phyloP scores from a whole-genome alignment of 2,329 filamentous ascomycete genomes.

The Colletotrichum magnum region DNA sequence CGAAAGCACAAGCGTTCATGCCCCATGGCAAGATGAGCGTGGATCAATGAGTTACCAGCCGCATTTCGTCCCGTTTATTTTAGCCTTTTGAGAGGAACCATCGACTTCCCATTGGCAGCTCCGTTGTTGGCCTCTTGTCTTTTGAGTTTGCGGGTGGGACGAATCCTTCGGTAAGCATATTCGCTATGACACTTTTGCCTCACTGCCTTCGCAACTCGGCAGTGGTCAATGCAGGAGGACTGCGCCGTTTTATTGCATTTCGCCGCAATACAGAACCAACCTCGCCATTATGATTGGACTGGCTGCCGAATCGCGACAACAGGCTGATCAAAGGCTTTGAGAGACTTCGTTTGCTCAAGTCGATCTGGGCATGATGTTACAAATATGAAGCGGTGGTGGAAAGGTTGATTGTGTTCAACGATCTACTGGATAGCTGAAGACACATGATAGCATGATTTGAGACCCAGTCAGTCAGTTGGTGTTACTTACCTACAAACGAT shows the following conservation, averaged over 20 bases:
- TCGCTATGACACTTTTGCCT: constrained; percentile 33
- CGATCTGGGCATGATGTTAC: neutral
- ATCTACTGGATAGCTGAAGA: too few relatives aligned
- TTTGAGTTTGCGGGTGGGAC: neutral
- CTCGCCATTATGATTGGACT: constrained; percentile 9
- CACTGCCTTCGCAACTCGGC: neutral
- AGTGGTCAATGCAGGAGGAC: constrained; percentile 12
- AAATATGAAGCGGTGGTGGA: neutral
- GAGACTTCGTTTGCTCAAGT: too few relatives aligned
- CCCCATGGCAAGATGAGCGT: neutral
- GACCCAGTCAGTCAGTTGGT: too few relatives aligned
- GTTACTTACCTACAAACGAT: too few relatives aligned
- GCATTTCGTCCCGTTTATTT: constrained; percentile 1
- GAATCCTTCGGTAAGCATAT: neutral
- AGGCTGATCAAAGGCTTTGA: too few relatives aligned
- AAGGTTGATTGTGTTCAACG: too few relatives aligned
- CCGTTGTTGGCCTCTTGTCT: too few relatives aligned
- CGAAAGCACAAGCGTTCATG: neutral
- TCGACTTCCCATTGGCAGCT: neutral
- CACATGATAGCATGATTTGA: too few relatives aligned
- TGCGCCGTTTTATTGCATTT: too few relatives aligned
- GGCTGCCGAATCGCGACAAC: neutral
- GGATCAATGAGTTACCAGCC: too few relatives aligned
- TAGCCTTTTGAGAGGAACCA: neutral
- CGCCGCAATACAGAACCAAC: too few relatives aligned